phyloP scores from a whole-genome alignment of 2,329 filamentous ascomycete genomes.

The Atkinsonella hypoxylon region DNA sequence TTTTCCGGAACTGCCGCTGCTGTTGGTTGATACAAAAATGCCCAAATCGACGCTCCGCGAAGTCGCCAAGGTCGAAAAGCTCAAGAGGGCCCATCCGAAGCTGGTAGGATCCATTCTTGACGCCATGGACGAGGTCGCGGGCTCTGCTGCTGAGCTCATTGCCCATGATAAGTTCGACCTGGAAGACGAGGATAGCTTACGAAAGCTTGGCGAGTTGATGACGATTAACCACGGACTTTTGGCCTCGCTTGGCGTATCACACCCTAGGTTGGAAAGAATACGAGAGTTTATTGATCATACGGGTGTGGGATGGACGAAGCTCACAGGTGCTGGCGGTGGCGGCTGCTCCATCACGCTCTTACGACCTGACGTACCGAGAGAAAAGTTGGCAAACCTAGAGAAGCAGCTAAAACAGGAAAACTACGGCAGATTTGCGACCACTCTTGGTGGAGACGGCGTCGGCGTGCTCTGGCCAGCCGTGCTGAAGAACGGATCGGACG shows the following conservation, averaged over 20 bases:
- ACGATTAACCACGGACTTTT: constrained; percentile 88
- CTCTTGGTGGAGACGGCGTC: constrained; percentile 83
- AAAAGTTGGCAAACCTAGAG: constrained; percentile 52
- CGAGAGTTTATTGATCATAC: constrained; percentile 83
- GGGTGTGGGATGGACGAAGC: constrained; percentile 90
- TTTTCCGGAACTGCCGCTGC: constrained; percentile 83
- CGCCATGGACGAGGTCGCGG: constrained; percentile 65
- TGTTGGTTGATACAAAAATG: constrained; percentile 83
- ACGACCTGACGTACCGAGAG: constrained; percentile 47
- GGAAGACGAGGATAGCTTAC: constrained; percentile 49
- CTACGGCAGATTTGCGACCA: constrained; percentile 79
- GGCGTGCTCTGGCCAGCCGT: constrained; percentile 91
- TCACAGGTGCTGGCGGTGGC: constrained; percentile 90
- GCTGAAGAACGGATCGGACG: constrained; percentile 69
- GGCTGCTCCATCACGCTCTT: constrained; percentile 91
- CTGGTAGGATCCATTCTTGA: constrained; percentile 74
- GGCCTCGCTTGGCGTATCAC: constrained; percentile 84
- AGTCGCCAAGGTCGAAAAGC: constrained; percentile 69
- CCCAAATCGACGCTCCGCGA: constrained; percentile 75
- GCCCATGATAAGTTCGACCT: constrained; percentile 55
- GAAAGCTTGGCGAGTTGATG: constrained; percentile 75
- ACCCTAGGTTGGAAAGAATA: constrained; percentile 83
- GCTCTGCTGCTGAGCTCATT: constrained; percentile 42
- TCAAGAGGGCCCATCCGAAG: constrained; percentile 60
- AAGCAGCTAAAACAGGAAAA: constrained; percentile 54